Percentiles rank a stretch among this genome's conserved stretches.
Evolutionary conservation across 305 asterid species (phyloP).

Genomic region (Solanum hybrid): DNA sequence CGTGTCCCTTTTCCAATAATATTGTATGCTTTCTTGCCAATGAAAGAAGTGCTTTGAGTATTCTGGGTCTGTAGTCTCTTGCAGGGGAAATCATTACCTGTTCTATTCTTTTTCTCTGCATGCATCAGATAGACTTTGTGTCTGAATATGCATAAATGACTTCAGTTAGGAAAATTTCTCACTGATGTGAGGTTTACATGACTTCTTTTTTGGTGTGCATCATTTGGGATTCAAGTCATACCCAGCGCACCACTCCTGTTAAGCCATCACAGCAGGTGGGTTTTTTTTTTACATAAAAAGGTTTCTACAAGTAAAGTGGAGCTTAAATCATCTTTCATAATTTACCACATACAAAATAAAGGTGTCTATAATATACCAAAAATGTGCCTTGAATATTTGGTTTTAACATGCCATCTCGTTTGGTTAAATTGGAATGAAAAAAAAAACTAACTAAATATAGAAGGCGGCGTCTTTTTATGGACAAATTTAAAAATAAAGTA

Average conservation of each 20-base stretch:
- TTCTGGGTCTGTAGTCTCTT: background rate
- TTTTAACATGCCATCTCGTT: background rate
- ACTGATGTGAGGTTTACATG: background rate
- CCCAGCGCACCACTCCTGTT: background rate
- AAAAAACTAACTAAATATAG: accelerated
- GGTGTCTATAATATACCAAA: background rate
- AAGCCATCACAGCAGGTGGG: background rate
- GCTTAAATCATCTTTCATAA: background rate
- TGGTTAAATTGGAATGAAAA: background rate
- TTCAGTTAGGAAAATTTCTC: background rate
- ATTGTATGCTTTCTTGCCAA: background rate
- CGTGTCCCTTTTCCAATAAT: background rate
- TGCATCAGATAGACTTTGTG: background rate
- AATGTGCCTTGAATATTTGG: background rate
- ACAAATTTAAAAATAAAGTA: background rate
- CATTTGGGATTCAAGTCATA: background rate
- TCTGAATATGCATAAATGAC: background rate
- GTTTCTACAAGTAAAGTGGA: background rate
- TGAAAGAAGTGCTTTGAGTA: background rate
- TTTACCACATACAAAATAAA: background rate
- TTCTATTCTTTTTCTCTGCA: background rate
- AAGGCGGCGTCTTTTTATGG: background rate
- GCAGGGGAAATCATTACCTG: background rate
- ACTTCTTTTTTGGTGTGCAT: background rate
- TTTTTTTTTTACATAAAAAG: background rate